These are phyloP conservation scores for Bacidia gigantensis DNA, from an alignment of 495 filamentous ascomycete species.

Conservation along the genomic window DNA sequence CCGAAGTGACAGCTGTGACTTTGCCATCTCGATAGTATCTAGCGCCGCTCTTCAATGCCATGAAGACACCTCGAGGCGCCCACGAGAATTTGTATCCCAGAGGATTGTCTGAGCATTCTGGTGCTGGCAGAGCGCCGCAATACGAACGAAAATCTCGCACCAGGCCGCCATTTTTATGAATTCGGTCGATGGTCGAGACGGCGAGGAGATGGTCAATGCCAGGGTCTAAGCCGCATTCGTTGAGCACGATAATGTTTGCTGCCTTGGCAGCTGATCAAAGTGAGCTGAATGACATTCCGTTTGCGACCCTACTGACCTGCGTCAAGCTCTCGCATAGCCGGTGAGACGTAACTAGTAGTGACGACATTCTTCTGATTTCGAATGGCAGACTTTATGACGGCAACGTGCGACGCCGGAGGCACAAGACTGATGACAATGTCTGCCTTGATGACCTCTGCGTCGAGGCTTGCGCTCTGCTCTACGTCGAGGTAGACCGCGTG, in stretches of 20 bases:
- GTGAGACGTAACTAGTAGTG: constrained; percentile 13
- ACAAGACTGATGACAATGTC: constrained; percentile 4
- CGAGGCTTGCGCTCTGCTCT: not conserved
- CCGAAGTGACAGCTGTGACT: not conserved
- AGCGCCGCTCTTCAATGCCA: constrained; percentile 1
- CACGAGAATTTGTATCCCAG: constrained; percentile 9
- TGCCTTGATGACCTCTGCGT: not conserved
- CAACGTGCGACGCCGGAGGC: constrained; percentile 10
- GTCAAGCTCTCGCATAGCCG: constrained; percentile 12
- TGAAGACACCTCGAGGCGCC: constrained; percentile 2
- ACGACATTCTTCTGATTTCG: constrained; percentile 10
- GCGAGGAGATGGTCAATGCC: constrained; percentile 4
- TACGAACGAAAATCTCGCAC: constrained; percentile 1
- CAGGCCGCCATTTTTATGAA: not conserved
- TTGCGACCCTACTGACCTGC: not conserved
- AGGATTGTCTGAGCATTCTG: constrained; percentile 5
- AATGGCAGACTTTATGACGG: constrained; percentile 13
- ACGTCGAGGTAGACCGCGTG: constrained; percentile 5
- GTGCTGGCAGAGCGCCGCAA: constrained; percentile 6
- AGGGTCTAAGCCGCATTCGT: constrained; percentile 12
- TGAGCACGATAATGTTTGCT: constrained; percentile 14
- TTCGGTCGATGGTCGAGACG: not conserved
- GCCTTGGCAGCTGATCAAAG: constrained; percentile 1
- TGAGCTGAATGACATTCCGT: not conserved
- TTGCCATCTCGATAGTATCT: not conserved